A percentile compares a stretch with the other conserved stretches of the same genome.
Conservation (phyloP, 2,329 filamentous ascomycete genomes). For the Malbranchea zuffiana region DNA sequence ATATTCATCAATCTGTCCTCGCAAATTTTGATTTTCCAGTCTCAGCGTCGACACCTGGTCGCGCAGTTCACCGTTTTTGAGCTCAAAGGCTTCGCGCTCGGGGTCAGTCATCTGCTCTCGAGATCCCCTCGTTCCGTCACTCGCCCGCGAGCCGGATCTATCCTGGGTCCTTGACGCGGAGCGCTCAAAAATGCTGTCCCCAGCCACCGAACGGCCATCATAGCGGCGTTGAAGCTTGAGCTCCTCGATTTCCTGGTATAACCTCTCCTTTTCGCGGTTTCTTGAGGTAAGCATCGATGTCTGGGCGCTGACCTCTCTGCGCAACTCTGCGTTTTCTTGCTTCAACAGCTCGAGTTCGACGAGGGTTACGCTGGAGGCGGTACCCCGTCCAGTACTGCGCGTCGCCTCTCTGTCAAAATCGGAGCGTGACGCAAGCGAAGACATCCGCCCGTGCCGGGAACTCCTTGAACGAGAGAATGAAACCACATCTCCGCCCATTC, state of each 20-base stretch:
- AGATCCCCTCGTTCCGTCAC: conserved; percentile 56
- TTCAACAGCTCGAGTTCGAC: conserved; percentile 77
- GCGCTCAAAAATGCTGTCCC: conserved; percentile 88
- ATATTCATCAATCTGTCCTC: conserved; percentile 68
- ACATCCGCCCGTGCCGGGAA: conserved; percentile 25
- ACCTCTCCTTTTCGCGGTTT: conserved; percentile 84
- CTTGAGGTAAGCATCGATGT: conserved; percentile 95
- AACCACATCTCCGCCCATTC: conserved; percentile 40
- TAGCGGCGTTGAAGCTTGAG: conserved; percentile 77
- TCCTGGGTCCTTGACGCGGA: conserved; percentile 76
- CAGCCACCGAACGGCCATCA: conserved; percentile 50
- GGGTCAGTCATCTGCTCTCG: conserved; percentile 57
- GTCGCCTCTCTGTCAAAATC: conserved; percentile 27
- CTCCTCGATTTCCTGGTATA: conserved; percentile 96
- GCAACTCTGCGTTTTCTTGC: conserved; percentile 83
- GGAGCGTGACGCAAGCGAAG: conserved; percentile 31
- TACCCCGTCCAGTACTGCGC: conserved; percentile 40
- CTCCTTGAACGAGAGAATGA: conserved; percentile 20
- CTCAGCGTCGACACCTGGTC: conserved; percentile 80
- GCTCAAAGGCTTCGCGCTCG: conserved; percentile 78
- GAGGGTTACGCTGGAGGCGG: conserved; percentile 54
- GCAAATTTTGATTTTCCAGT: conserved; percentile 79
- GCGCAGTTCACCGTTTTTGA: conserved; percentile 67
- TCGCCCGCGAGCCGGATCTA: conserved; percentile 63
- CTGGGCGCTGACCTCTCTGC: conserved; percentile 86